phyloP scores from a whole-genome alignment of 2,329 filamentous ascomycete genomes.

The Aphanocladium album region DNA sequence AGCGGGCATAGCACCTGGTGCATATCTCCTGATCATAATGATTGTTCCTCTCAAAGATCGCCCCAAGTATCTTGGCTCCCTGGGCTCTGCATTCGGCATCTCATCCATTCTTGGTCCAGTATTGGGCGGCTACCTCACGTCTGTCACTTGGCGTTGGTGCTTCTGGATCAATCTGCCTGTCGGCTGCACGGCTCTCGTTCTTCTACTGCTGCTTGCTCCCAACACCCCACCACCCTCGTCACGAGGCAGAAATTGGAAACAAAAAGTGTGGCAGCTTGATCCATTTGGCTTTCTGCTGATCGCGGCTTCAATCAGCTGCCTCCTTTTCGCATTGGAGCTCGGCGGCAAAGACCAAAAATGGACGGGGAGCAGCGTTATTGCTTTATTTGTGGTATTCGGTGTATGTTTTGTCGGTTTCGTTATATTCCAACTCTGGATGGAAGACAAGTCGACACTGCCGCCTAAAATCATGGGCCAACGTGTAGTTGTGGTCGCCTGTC shows the following conservation, averaged over 20 bases:
- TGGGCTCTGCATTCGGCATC: conserved; percentile 20
- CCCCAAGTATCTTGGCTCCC: conserved; percentile 20
- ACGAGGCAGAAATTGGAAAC: conserved; percentile 19
- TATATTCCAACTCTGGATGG: conserved; percentile 29
- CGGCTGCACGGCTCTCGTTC: conserved; percentile 20
- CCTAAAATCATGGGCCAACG: conserved; percentile 29
- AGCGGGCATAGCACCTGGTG: conserved; percentile 38
- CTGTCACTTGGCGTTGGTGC: conserved; percentile 23
- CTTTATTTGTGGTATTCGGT: conserved; percentile 28
- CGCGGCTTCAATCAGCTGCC: conserved; percentile 33
- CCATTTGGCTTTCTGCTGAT: conserved; percentile 33
- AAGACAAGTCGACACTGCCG: conserved; percentile 34
- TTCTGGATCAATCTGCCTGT: conserved; percentile 29
- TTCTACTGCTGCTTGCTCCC: conserved; percentile 26
- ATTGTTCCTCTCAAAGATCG: conserved; percentile 20
- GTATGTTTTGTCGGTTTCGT: conserved; percentile 26
- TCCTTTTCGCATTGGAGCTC: conserved; percentile 38
- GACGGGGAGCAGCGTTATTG: conserved; percentile 29
- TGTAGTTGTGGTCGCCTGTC: conserved; percentile 25
- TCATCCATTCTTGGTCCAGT: conserved; percentile 21
- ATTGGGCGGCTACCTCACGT: conserved; percentile 21
- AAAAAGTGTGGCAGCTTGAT: conserved; percentile 40
- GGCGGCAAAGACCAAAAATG: conserved; percentile 35
- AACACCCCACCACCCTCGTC: conserved; percentile 25
- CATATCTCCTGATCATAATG: conserved; percentile 39